Evolutionary conservation across 345 rosid species (phyloP), one percentile per base, ranked within the genome.

Genomic region (Populus ilicifolia): DNA sequence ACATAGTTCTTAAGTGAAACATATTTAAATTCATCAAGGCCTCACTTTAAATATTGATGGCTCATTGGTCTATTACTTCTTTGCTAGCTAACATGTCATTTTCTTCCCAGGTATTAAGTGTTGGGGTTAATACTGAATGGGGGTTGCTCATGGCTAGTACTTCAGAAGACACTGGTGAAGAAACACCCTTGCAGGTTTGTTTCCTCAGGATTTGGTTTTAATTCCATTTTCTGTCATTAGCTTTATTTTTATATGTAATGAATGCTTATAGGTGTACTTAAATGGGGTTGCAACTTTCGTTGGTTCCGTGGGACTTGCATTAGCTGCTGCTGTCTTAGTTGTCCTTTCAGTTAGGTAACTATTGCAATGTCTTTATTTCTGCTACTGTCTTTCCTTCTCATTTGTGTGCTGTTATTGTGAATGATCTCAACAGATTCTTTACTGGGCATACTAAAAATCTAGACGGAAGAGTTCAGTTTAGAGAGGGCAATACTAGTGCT

Each of bases 201-300:
- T 29, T 59, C 78, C 75, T 71, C 73, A 50, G 35, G 79, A 4
- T n/a, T 71, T 30, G 43, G 39, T n/a, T 71, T 72, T 69, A 12
- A 20, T 25, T 46, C 71, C 79, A 30, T 44, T 65, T 23, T 78
- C 18, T 50, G 6, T 50, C n/a, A 17, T 23, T 44, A 46, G 73
- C 11, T 12, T 39, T 78, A 43, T 66, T 30, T 70, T 77, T 71
- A 70, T 5, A n/a, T 38, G 23, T 46, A 16, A 38, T 79, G 61
- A 43, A 62, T 41, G 29, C 23, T 70, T 72, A 77, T 80, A 96
- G 99, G 98, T 96, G 71, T 90, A 98, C 71, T 82, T 96, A 81
- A 96, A 96, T 76, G 99, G 99, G 75, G 95, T 96, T 79, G 99
- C 99, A 70, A 96, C 99, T 73, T 94, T 96, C 78, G 89, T 96